These are phyloP conservation scores for Albatrellus sp. DNA, from an alignment of 1,284 basidiomycete genomes.

Conservation along the genomic window DNA sequence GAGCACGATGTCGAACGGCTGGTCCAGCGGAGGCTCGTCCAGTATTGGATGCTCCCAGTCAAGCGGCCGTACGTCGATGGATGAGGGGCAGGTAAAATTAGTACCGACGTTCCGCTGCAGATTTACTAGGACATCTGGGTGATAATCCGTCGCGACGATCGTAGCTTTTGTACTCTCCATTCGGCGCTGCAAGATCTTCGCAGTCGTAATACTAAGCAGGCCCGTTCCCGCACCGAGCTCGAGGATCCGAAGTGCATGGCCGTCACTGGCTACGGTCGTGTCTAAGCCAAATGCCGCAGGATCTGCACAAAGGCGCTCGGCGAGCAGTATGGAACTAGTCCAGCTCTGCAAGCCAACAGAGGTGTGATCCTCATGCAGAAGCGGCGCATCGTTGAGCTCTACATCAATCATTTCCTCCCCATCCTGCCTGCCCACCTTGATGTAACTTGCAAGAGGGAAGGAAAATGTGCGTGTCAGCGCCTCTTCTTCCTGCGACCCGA, in stretches of 20 bases:
- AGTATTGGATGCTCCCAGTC: conserved; percentile 56
- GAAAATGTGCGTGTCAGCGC: conserved; percentile 40
- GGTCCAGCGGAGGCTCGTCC: conserved; percentile 20
- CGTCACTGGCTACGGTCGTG: background rate
- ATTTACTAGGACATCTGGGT: conserved; percentile 66
- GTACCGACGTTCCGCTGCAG: conserved; percentile 48
- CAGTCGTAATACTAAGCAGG: conserved; percentile 61
- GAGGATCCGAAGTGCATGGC: conserved; percentile 35
- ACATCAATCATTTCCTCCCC: conserved; percentile 26
- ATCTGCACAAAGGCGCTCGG: conserved; percentile 49
- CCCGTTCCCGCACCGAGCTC: conserved; percentile 88
- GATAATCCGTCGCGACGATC: conserved; percentile 75
- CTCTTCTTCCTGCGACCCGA: conserved; percentile 23
- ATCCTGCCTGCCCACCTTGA: background rate
- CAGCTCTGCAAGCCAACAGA: conserved; percentile 83
- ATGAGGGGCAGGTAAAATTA: conserved; percentile 31
- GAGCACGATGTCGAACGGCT: conserved; percentile 40
- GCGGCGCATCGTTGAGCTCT: conserved; percentile 68
- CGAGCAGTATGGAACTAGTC: conserved; percentile 73
- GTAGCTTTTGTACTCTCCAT: conserved; percentile 7
- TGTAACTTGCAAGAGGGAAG: conserved; percentile 24
- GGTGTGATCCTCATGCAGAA: conserved; percentile 62
- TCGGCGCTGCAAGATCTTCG: conserved; percentile 36
- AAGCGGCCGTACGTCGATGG: conserved; percentile 34
- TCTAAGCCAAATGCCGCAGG: conserved; percentile 36